Evolutionary conservation across 2,329 filamentous ascomycete species (phyloP), one percentile per base, ranked within the genome.

Genomic region (Colletotrichum tofieldiae): DNA sequence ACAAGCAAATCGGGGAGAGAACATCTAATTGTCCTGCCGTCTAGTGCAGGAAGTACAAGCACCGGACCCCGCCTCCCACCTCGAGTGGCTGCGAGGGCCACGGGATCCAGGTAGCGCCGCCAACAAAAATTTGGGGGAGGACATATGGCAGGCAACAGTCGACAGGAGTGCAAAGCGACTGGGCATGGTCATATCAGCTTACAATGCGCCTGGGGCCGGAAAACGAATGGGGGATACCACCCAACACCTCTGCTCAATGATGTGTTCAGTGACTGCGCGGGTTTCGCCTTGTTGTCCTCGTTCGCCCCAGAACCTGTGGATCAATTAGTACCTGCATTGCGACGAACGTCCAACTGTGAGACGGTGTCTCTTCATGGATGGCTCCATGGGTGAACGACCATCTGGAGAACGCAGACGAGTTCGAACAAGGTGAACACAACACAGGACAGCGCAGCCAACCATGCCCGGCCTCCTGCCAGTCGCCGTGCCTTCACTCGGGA

Each of bases 311-410:
- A 47, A 43, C 41, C 52, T 37, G 54, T 29, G 67, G 45, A 52
- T n/a, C 51, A 54, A 66, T 37, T 14, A 37, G 65, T 59, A 64
- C 59, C 65, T 72, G 52, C 65, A 54, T 72, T 45, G 58, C 52
- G 47, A 72, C 37, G 37, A 64, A 65, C 69, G 45, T 54, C 47
- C 51, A 65, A 59, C 45, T 59, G 65, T 69, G 59, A 69, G 69
- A 72, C 65, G 69, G 58, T 59, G 37, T 68, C 58, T 64, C 65
- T 63, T 55, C 39, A 60, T 37, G 32, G 32, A 37, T 5, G 7
- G 11, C n/a, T 26, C 20, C 43, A 47, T 35, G 55, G 58, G 47
- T 54, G 56, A 54, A 65, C 52, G 45, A 59, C 12, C 26, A 43
- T 47, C 52, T 54, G 51, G 20, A 39, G 35, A 43, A 49, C 14